Conservation (phyloP, 768 basidiomycete species). For the Neoboletus brunneissimus region DNA sequence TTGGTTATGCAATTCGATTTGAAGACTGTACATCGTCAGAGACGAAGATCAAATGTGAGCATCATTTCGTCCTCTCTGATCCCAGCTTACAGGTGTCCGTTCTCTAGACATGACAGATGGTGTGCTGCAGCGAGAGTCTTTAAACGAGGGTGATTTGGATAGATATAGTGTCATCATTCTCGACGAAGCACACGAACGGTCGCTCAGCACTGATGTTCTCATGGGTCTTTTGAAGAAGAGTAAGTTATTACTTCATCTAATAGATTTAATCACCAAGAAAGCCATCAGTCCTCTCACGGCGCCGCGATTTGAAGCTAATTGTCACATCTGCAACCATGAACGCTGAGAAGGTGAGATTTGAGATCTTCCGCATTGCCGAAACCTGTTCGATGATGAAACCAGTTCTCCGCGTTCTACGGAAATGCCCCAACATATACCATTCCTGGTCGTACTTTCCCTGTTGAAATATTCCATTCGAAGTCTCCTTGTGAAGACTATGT, state of each 20-base stretch:
- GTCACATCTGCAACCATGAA: conserved; percentile 99
- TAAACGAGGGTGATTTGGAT: conserved; percentile 98
- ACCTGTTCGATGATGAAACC: neutral
- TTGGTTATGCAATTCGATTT: conserved; percentile 98
- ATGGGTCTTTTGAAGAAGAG: conserved; percentile 96
- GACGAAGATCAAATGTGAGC: conserved; percentile 95
- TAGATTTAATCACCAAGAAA: conserved; percentile 3
- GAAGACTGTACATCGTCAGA: conserved; percentile 94
- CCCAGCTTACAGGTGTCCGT: neutral
- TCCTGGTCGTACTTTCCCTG: conserved; percentile 92
- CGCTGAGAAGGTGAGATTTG: conserved; percentile 77
- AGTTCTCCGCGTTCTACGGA: conserved; percentile 96
- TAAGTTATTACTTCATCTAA: conserved; percentile 36
- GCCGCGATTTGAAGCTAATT: conserved; percentile 92
- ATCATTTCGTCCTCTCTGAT: neutral
- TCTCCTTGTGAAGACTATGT: conserved; percentile 99
- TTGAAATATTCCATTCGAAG: conserved; percentile 94
- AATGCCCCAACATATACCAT: conserved; percentile 95
- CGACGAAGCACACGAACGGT: conserved; percentile 99
- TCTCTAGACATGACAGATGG: conserved; percentile 95
- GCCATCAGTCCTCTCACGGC: conserved; percentile 70
- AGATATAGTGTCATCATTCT: conserved; percentile 95
- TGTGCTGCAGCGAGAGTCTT: conserved; percentile 93
- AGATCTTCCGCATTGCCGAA: neutral
- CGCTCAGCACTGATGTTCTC: conserved; percentile 93